Percentiles rank a stretch among this genome's conserved stretches.
Conservation (phyloP, 331 rosid species). For the Ulmus americana region DNA sequence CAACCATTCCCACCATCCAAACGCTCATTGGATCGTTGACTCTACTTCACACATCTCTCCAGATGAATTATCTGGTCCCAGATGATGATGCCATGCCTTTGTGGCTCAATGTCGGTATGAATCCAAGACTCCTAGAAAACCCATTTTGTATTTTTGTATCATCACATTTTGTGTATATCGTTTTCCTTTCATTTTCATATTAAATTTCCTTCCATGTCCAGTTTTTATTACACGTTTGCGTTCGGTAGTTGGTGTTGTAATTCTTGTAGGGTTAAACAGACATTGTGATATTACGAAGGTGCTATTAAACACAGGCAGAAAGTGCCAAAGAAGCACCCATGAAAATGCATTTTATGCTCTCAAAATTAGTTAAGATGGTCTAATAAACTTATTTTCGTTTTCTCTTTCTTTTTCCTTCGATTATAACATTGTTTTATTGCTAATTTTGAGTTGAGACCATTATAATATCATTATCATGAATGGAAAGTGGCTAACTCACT, state of each 20-base stretch:
- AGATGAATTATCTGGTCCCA: conserved; percentile 88
- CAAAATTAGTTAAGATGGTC: conserved; percentile 1
- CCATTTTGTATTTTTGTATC: conserved; percentile 21
- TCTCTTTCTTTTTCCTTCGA: no score
- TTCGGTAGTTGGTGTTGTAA: conserved; percentile 17
- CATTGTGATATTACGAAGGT: neutral
- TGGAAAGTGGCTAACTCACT: no score
- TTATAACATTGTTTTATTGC: no score
- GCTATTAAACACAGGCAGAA: conserved; percentile 2
- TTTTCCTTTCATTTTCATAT: neutral
- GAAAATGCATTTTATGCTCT: conserved; percentile 7
- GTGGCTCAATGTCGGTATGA: neutral
- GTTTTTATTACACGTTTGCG: conserved; percentile 20
- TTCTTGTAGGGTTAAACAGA: conserved; percentile 3
- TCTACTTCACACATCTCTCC: conserved; percentile 63
- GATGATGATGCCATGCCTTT: conserved; percentile 44
- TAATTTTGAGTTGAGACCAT: no score
- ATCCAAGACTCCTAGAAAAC: conserved; percentile 3
- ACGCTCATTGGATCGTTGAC: conserved; percentile 55
- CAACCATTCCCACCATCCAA: conserved; percentile 38
- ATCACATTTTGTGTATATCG: conserved; percentile 31
- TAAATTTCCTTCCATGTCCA: conserved; percentile 8
- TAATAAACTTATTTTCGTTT: neutral
- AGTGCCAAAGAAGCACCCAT: conserved; percentile 8
- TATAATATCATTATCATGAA: no score